Evolutionary conservation across 2,329 filamentous ascomycete genomes (phyloP), one percentile per base, ranked within the genome.

Genomic region (Aureobasidium sp.): DNA sequence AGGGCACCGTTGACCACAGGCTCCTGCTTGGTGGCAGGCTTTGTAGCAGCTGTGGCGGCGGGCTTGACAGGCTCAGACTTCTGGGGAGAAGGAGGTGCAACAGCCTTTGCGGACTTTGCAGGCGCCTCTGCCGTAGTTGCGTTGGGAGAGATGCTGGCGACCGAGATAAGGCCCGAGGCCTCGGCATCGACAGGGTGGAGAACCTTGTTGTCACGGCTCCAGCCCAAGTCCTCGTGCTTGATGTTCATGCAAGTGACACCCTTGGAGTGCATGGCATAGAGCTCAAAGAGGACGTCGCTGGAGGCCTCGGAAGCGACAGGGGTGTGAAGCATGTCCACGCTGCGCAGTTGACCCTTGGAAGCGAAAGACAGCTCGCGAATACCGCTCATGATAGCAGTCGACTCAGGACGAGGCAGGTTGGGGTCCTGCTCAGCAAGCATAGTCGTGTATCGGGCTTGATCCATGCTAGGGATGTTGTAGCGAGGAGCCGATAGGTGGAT

Each of bases 211-310:
- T 97, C 90, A 68, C 85, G 84, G 68, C 87, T 88, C 92, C 92
- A 97, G 33, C 95, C 94, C 53, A 99, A 80, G 74, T 97, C 93
- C 57, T 87, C 85, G 72, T 93, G 90, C 73, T 89, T 93, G 72
- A 99, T 85, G 66, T 86, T 86, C 59, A 97, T 74, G 69, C 90
- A 93, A 19, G 92, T 92, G n/a, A 97, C 91, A 64, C 94, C 94
- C 77, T 91, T 95, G 12, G 94, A 97, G 74, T 99, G 93, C 88
- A 97, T 96, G 35, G 91, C 89, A 72, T 99, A 99, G 11, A 99
- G 81, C 77, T 99, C 94, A 70, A 99, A 97, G 15, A 97, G 77
- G 0, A 87, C 85, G 17, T 85, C 84, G 66, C 94, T 88, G 24
- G 88, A 86, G 1, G 78, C 75, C 22, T 75, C 73, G 27, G 73